Percentiles rank a stretch among this genome's conserved stretches.
Conservation (phyloP, 2,329 filamentous ascomycete genomes). For the Neonectria neomacrospora region DNA sequence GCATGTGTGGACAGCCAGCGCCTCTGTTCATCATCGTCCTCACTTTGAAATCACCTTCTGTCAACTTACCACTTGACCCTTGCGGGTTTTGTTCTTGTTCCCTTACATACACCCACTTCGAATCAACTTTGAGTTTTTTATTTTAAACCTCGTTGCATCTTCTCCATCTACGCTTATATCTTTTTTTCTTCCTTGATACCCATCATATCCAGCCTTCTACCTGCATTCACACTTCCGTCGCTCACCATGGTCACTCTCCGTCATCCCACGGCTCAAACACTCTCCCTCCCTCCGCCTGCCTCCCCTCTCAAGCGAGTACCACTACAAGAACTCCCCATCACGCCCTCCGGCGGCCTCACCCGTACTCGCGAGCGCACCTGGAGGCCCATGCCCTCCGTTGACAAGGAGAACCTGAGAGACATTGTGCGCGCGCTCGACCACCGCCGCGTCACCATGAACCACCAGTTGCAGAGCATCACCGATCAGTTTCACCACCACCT, state of each 20-base stretch:
- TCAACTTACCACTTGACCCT: neutral
- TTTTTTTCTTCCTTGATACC: neutral
- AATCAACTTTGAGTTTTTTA: neutral
- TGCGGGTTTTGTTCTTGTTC: neutral
- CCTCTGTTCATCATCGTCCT: conserved; percentile 12
- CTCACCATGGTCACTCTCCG: conserved; percentile 33
- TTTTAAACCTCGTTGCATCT: neutral
- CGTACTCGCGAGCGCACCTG: conserved; percentile 34
- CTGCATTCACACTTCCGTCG: neutral
- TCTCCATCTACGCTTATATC: neutral
- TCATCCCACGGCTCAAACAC: conserved; percentile 4
- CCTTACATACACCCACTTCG: neutral
- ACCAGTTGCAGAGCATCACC: conserved; percentile 21
- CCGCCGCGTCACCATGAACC: conserved; percentile 21
- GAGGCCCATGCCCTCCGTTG: conserved; percentile 40
- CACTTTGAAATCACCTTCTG: conserved; percentile 7
- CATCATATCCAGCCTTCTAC: neutral
- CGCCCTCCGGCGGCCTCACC: conserved; percentile 37
- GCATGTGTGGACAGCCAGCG: conserved; percentile 5
- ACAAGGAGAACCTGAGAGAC: conserved; percentile 45
- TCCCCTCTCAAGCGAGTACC: conserved; percentile 41
- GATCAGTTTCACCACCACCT: conserved; percentile 15
- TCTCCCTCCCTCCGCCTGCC: conserved; percentile 12
- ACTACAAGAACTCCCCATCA: conserved; percentile 43
- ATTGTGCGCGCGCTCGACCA: conserved; percentile 30